Evolutionary conservation across 2,329 filamentous ascomycete species (phyloP).

Genomic region (Stylonectria norvegica): DNA sequence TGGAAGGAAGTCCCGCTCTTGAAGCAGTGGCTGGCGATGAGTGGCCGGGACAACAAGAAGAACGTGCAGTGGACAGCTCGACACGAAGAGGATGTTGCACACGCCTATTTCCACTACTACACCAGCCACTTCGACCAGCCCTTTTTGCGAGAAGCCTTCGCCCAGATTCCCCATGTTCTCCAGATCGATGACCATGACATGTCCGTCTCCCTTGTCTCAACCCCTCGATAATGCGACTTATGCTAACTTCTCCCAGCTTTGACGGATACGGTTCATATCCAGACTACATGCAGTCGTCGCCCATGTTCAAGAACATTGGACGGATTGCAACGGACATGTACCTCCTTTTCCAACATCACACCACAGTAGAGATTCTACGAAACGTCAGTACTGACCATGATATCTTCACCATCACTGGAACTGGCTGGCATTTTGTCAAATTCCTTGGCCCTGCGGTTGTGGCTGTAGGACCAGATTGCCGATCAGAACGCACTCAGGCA

Average conservation of each 20-base stretch:
- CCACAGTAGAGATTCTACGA: conserved; percentile 86
- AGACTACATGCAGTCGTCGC: conserved; percentile 95
- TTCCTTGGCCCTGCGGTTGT: conserved; percentile 89
- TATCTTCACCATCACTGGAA: conserved; percentile 94
- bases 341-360: conserved; percentile 96
- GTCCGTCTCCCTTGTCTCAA: conserved; percentile 53
- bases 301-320: conserved; percentile 98
- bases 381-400: conserved; percentile 86
- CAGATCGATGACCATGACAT: conserved; percentile 98
- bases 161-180: conserved; percentile 90
- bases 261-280: conserved; percentile 97
- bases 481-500: conserved; percentile 84
- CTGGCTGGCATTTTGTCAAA: conserved; percentile 98
- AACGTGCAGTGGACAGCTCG: conserved; percentile 88
- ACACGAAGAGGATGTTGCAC: conserved; percentile 90
- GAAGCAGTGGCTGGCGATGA: conserved; percentile 92
- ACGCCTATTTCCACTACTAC: conserved; percentile 99
- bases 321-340: conserved; percentile 97
- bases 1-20: conserved; percentile 95
- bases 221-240: conserved; percentile 1
- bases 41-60: conserved; percentile 88
- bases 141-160: conserved; percentile 89
- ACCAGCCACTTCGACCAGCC: conserved; percentile 98
- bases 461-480: conserved; percentile 84
- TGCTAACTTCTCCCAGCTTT: conserved; percentile 56